phyloP scores from a whole-genome alignment of 352 stramenopile genomes.

The Aphanomyces euteiches region DNA sequence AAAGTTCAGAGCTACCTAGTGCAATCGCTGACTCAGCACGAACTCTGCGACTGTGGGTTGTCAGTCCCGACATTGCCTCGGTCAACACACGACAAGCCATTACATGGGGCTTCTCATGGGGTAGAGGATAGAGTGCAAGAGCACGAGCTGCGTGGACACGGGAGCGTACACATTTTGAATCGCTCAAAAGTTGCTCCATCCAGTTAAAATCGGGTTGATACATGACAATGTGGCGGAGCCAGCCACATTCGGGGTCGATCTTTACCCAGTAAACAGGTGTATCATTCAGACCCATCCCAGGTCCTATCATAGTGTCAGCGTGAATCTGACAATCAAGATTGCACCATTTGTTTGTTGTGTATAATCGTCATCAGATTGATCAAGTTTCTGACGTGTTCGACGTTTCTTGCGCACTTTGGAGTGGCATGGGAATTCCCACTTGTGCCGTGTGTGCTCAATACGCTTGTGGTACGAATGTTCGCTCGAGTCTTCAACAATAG shows the following conservation, averaged over 20 bases:
- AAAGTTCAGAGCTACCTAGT: constrained; percentile 29
- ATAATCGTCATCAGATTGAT: constrained; percentile 72
- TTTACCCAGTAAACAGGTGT: constrained; percentile 86
- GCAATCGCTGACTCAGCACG: constrained; percentile 70
- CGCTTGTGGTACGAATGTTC: constrained; percentile 78
- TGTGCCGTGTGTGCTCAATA: constrained; percentile 80
- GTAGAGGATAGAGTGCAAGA: constrained; percentile 68
- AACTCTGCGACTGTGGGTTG: constrained; percentile 69
- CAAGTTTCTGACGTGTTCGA: constrained; percentile 72
- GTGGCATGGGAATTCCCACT: constrained; percentile 83
- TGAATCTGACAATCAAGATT: not conserved
- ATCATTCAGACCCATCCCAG: constrained; percentile 82
- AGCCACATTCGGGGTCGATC: constrained; percentile 71
- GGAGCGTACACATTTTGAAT: constrained; percentile 72
- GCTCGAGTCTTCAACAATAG: constrained; percentile 81
- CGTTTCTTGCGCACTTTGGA: constrained; percentile 85
- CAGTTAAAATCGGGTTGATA: constrained; percentile 86
- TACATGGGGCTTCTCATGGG: constrained; percentile 83
- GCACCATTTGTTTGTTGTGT: constrained; percentile 33
- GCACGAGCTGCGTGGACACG: constrained; percentile 74
- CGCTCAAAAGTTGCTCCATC: constrained; percentile 81
- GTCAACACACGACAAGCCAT: constrained; percentile 81
- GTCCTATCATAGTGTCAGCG: constrained; percentile 40
- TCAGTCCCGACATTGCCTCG: constrained; percentile 80
- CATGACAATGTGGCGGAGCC: constrained; percentile 80